These are phyloP conservation scores for Podospora anserina DNA, from an alignment of 495 filamentous ascomycete genomes.

Conservation along the genomic window DNA sequence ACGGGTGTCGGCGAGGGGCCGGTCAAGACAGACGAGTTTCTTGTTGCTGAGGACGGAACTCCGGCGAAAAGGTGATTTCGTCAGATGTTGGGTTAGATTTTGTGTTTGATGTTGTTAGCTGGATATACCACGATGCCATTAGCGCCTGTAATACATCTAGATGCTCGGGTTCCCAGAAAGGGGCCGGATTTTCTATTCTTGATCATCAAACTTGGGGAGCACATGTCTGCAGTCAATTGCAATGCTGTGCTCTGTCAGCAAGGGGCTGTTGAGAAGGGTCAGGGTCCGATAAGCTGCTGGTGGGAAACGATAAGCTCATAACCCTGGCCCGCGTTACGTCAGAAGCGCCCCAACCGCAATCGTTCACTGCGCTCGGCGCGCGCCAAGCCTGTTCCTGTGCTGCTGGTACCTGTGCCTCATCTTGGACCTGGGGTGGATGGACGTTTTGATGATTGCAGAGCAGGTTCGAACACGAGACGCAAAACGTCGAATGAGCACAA, in stretches of 20 bases:
- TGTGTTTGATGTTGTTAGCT: neutral
- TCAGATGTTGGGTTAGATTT: neutral
- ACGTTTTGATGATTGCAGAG: neutral
- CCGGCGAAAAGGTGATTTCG: constrained; percentile 35
- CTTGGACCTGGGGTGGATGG: neutral
- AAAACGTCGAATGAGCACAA: neutral
- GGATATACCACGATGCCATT: neutral
- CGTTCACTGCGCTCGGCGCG: neutral
- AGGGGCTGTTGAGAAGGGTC: neutral
- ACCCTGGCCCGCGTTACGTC: constrained; percentile 13
- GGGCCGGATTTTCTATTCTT: neutral
- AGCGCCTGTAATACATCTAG: neutral
- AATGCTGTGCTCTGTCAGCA: neutral
- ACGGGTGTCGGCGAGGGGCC: constrained; percentile 92
- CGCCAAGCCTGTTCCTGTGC: constrained; percentile 8
- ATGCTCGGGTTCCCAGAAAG: neutral
- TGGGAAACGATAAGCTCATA: constrained; percentile 9
- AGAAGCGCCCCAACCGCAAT: constrained; percentile 3
- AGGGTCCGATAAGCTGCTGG: too few species aligned
- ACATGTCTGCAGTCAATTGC: neutral
- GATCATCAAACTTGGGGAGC: neutral
- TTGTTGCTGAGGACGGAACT: constrained; percentile 70
- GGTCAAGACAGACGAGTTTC: constrained; percentile 67
- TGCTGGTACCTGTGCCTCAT: neutral
- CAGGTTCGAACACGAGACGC: neutral